These are phyloP conservation scores for Mariannaea elegans DNA, from an alignment of 2,329 filamentous ascomycete species.

Conservation along the genomic window DNA sequence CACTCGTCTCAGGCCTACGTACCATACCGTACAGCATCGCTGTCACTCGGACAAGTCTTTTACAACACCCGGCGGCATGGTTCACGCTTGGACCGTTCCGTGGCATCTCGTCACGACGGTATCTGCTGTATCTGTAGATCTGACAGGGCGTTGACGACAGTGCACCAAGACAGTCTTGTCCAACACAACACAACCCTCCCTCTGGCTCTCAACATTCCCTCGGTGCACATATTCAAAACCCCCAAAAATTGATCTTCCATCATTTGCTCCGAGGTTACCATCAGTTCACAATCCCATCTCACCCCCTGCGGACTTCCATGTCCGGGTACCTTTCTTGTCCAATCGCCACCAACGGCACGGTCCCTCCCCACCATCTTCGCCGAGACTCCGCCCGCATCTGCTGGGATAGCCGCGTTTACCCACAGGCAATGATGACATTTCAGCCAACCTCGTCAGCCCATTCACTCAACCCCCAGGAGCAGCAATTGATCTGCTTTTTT, in stretches of 20 bases:
- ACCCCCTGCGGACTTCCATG: slow-evolving; percentile 37
- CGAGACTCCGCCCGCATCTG: slow-evolving; percentile 22
- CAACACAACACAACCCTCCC: not conserved
- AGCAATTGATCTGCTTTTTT: slow-evolving; percentile 28
- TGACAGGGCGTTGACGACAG: not conserved
- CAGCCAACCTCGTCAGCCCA: slow-evolving; percentile 12
- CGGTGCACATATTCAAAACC: not conserved
- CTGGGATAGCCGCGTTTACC: slow-evolving; percentile 31
- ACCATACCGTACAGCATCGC: not conserved
- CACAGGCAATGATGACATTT: slow-evolving; percentile 25
- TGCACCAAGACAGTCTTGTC: not conserved
- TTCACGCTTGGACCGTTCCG: not conserved
- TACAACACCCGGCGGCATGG: not conserved
- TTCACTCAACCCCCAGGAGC: slow-evolving; percentile 26
- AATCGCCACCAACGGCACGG: slow-evolving; percentile 26
- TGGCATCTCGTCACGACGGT: not conserved
- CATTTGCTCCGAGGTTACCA: not conserved
- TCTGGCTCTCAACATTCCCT: slow-evolving; percentile 1
- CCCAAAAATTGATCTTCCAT: slow-evolving; percentile 1
- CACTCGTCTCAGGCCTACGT: slow-evolving; percentile 11
- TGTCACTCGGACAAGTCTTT: not conserved
- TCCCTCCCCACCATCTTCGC: slow-evolving; percentile 30
- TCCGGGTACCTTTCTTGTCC: slow-evolving; percentile 30
- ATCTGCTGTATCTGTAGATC: not conserved
- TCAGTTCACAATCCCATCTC: slow-evolving; percentile 9